Evolutionary conservation across 352 stramenopile genomes (phyloP).

Genomic region (Phytophthora pinifolia): DNA sequence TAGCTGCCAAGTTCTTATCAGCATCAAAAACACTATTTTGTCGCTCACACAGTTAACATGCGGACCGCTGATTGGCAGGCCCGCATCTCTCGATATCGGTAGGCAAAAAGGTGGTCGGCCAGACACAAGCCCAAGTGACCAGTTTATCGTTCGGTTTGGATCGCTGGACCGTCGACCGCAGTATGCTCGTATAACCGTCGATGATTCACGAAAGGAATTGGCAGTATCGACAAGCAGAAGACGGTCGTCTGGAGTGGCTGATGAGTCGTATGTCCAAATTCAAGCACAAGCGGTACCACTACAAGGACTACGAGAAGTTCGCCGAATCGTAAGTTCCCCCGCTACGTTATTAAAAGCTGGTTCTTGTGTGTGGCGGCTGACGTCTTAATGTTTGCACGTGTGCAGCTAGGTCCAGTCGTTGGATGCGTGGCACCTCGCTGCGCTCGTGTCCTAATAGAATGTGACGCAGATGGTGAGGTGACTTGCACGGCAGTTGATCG

Average conservation of each 20-base stretch:
- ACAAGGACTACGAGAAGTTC: conserved; percentile 10
- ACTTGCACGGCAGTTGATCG: conserved; percentile 41
- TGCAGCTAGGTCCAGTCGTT: conserved; percentile 46
- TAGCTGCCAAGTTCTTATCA: conserved; percentile 27
- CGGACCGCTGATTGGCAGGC: conserved; percentile 25
- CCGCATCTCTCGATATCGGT: not conserved
- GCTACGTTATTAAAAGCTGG: not conserved
- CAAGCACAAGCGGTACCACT: conserved; percentile 4
- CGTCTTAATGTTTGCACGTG: not conserved
- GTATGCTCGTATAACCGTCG: conserved; percentile 11
- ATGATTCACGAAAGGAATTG: not conserved
- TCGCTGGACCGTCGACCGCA: conserved; percentile 5
- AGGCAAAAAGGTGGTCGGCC: not conserved
- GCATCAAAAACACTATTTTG: conserved; percentile 39
- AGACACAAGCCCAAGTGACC: conserved; percentile 5
- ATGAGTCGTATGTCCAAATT: conserved; percentile 6
- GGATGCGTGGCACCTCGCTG: conserved; percentile 34
- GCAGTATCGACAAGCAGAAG: not conserved
- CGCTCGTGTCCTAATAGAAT: conserved; percentile 46
- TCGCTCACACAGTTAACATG: conserved; percentile 44
- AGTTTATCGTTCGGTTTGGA: conserved; percentile 10
- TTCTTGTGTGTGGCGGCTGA: not conserved
- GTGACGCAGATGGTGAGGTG: conserved; percentile 36
- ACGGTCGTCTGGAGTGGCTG: not conserved
- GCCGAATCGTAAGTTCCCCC: conserved; percentile 16